phyloP scores from a whole-genome alignment of 108 stramenopile genomes.

The Pseudonitzschia multiseries region DNA sequence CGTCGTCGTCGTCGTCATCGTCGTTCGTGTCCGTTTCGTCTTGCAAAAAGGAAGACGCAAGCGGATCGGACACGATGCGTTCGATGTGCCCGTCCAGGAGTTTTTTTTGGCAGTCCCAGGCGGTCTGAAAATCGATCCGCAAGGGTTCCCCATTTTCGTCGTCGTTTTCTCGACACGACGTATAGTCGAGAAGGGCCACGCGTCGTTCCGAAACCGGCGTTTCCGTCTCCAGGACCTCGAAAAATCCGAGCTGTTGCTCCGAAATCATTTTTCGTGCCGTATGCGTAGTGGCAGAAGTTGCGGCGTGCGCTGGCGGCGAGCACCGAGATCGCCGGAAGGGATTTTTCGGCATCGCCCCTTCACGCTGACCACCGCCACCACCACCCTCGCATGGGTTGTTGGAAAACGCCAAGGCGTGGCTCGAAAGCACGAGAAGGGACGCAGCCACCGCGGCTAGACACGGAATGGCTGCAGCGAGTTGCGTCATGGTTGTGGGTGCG shows the following conservation, averaged over 20 bases:
- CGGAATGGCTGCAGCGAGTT: neutral
- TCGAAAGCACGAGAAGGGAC: neutral
- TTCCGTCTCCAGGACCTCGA: conserved; percentile 27
- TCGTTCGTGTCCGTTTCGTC: neutral
- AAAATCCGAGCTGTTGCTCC: conserved; percentile 61
- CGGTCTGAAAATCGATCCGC: conserved; percentile 39
- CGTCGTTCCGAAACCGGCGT: conserved; percentile 31
- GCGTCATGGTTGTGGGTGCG: neutral
- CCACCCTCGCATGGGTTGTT: neutral
- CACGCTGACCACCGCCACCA: neutral
- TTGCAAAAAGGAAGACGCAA: conserved; percentile 3
- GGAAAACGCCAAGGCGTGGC: neutral
- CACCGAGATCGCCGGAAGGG: no score
- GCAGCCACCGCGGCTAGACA: neutral
- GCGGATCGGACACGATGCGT: conserved; percentile 21
- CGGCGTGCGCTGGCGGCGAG: no score
- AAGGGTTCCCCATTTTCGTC: neutral
- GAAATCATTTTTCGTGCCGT: neutral
- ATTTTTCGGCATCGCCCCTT: neutral
- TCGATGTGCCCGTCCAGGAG: conserved; percentile 48
- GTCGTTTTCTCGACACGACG: neutral
- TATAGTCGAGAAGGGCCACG: conserved; percentile 59
- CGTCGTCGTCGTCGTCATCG: neutral
- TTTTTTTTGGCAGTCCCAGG: conserved; percentile 62
- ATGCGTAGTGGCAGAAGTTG: neutral